phyloP scores from a whole-genome alignment of 2,329 filamentous ascomycete genomes.

The Grosmannia serpens region DNA sequence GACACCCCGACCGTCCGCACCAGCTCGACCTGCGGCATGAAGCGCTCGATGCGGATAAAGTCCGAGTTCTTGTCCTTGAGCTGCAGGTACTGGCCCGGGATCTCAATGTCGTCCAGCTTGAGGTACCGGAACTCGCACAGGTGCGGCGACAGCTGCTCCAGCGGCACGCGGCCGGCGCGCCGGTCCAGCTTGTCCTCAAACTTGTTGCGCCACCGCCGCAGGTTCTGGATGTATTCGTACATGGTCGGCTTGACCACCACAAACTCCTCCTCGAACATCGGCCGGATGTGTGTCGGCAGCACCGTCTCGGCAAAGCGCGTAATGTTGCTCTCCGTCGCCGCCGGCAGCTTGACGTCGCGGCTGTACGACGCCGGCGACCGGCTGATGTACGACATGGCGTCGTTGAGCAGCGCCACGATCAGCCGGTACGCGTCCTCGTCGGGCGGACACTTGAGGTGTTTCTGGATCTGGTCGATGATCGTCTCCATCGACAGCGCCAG shows the following conservation, averaged over 20 bases:
- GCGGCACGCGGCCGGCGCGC: constrained; percentile 56
- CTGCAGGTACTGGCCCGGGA: constrained; percentile 91
- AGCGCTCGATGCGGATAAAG: constrained; percentile 93
- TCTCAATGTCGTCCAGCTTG: constrained; percentile 96
- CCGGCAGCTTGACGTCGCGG: constrained; percentile 79
- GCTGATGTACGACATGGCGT: constrained; percentile 85
- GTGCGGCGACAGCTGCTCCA: constrained; percentile 81
- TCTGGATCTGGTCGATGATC: constrained; percentile 98
- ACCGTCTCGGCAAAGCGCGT: constrained; percentile 95
- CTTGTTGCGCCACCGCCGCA: constrained; percentile 91
- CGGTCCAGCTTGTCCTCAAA: constrained; percentile 97
- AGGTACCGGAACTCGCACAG: constrained; percentile 95
- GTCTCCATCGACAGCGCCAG: constrained; percentile 97
- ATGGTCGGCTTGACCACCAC: constrained; percentile 91
- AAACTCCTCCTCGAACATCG: constrained; percentile 96
- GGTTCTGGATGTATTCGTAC: constrained; percentile 96
- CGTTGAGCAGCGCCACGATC: constrained; percentile 94
- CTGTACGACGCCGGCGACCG: constrained; percentile 79
- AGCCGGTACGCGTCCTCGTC: constrained; percentile 96
- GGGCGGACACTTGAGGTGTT: constrained; percentile 97
- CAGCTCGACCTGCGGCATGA: constrained; percentile 87
- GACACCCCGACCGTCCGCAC: constrained; percentile 85
- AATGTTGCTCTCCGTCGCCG: constrained; percentile 90
- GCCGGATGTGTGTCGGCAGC: constrained; percentile 84
- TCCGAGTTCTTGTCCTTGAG: constrained; percentile 99